Conservation (phyloP, 345 rosid genomes). For the Schrenkiella parvula region DNA sequence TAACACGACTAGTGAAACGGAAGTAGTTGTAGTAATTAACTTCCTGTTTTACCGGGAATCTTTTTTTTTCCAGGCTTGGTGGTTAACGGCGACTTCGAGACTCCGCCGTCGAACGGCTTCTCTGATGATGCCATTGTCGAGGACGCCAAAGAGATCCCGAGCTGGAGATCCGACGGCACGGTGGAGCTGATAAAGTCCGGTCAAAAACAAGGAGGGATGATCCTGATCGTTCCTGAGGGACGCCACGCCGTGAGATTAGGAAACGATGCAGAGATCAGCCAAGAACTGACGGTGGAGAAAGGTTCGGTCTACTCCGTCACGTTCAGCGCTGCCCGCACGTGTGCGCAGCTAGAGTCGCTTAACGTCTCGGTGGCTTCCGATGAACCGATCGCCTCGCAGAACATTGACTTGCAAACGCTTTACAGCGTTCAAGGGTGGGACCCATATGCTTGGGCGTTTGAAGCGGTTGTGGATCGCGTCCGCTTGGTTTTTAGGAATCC, state of each 20-base stretch:
- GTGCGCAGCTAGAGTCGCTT: slow-evolving; percentile 88
- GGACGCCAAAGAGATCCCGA: slow-evolving; percentile 52
- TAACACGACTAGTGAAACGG: background rate
- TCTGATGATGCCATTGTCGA: slow-evolving; percentile 44
- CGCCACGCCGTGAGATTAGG: slow-evolving; percentile 78
- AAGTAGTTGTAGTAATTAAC: background rate
- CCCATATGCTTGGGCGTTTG: slow-evolving; percentile 83
- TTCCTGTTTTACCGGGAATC: background rate
- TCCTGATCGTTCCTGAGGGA: slow-evolving; percentile 82
- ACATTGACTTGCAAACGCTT: slow-evolving; percentile 77
- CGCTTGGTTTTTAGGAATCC: slow-evolving; percentile 59
- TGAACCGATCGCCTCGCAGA: slow-evolving; percentile 52
- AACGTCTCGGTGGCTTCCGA: slow-evolving; percentile 68
- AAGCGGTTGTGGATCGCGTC: slow-evolving; percentile 53
- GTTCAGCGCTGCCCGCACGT: slow-evolving; percentile 94
- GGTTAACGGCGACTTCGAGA: slow-evolving; percentile 76
- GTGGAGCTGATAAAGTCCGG: slow-evolving; percentile 83
- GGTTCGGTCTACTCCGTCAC: slow-evolving; percentile 75
- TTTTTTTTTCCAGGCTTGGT: slow-evolving; percentile 45
- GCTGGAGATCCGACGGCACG: slow-evolving; percentile 63
- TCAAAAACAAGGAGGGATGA: slow-evolving; percentile 86
- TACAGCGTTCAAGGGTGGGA: slow-evolving; percentile 97
- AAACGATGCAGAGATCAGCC: slow-evolving; percentile 93
- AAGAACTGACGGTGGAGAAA: slow-evolving; percentile 69
- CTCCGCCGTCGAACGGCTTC: slow-evolving; percentile 58